Percentiles rank a stretch among this genome's conserved stretches.
phyloP scores from a whole-genome alignment of 2,329 filamentous ascomycete genomes.

The Colletotrichum theobromicola region DNA sequence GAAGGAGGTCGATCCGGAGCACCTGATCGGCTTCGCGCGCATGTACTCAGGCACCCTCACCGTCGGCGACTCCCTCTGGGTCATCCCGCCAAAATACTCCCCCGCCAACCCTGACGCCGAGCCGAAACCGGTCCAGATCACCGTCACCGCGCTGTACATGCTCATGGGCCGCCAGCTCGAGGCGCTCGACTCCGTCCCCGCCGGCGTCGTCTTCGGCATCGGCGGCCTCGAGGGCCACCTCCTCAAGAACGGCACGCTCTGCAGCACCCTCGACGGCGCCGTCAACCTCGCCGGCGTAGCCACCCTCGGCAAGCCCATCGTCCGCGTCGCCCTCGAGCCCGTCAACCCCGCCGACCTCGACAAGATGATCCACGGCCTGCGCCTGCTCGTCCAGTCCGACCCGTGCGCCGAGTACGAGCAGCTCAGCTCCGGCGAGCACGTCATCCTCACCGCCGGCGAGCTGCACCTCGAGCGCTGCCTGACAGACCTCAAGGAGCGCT shows the following conservation, averaged over 20 bases:
- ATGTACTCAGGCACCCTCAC: constrained; percentile 90
- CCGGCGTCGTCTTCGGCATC: constrained; percentile 94
- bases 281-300: constrained; percentile 88
- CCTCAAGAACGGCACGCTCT: constrained; percentile 94
- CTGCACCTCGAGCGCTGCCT: constrained; percentile 92
- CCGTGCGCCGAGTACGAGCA: constrained; percentile 97
- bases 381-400: constrained; percentile 89
- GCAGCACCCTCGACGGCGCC: constrained; percentile 83
- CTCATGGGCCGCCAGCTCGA: constrained; percentile 94
- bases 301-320: constrained; percentile 85
- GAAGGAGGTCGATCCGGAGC: constrained; percentile 75
- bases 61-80: constrained; percentile 90
- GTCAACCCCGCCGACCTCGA: constrained; percentile 87
- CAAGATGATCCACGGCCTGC: constrained; percentile 91
- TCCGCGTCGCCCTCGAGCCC: constrained; percentile 94
- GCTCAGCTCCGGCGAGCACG: constrained; percentile 90
- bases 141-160: constrained; percentile 87
- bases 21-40: constrained; percentile 91
- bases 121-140: constrained; percentile 81
- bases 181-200: constrained; percentile 81
- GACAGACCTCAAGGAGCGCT: constrained; percentile 90
- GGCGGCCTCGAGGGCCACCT: constrained; percentile 90
- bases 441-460: constrained; percentile 92
- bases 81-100: constrained; percentile 91
- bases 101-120: constrained; percentile 75